These are phyloP conservation scores for Capronia coronata DNA, from an alignment of 2,329 filamentous ascomycete genomes.

Conservation along the genomic window DNA sequence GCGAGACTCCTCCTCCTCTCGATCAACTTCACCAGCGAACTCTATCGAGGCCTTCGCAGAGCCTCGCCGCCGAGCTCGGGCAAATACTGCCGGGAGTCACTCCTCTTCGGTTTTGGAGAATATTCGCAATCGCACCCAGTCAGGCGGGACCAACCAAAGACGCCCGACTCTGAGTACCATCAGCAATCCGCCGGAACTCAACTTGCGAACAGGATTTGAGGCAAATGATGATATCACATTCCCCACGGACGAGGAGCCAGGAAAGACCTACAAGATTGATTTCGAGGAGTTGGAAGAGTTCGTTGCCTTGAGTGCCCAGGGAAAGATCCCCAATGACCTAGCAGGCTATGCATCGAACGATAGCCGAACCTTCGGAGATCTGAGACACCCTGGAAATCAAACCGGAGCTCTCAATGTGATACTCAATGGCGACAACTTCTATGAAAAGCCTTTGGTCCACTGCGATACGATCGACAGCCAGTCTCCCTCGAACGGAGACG, in stretches of 20 bases:
- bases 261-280: constrained; percentile 75
- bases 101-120: constrained; percentile 50
- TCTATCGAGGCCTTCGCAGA: constrained; percentile 97
- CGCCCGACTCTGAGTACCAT: constrained; percentile 55
- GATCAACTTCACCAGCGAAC: constrained; percentile 82
- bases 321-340: constrained; percentile 40
- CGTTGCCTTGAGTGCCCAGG: constrained; percentile 54
- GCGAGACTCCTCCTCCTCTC: constrained; percentile 49
- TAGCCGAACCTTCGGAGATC: constrained; percentile 55
- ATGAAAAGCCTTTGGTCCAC: constrained; percentile 28
- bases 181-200: constrained; percentile 40
- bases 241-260: constrained; percentile 67
- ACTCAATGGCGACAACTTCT: constrained; percentile 26
- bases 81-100: constrained; percentile 58
- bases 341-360: constrained; percentile 32
- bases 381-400: constrained; percentile 41
- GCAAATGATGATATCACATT: constrained; percentile 78
- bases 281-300: constrained; percentile 94
- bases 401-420: constrained; percentile 35
- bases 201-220: constrained; percentile 48
- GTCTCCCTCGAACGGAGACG: constrained; percentile 46
- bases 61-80: constrained; percentile 73
- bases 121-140: constrained; percentile 57
- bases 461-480: constrained; percentile 22
- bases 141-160: constrained; percentile 58